phyloP scores from a whole-genome alignment of 177 flowering plant genomes.

The Vitis hybrid region DNA sequence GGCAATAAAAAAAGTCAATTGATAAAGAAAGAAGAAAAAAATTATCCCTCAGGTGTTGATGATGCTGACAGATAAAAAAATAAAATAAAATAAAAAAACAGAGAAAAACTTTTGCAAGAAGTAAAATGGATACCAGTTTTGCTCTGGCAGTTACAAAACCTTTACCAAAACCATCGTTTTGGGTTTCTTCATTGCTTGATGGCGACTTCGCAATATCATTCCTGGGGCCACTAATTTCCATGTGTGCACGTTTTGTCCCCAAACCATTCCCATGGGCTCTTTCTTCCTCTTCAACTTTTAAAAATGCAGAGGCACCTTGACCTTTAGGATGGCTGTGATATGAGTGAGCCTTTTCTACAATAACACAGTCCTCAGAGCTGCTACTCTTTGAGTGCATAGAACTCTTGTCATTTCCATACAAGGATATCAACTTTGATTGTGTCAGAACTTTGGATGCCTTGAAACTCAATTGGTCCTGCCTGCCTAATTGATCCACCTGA shows the following conservation, averaged over 20 bases:
- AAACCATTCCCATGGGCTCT: conserved; percentile 31
- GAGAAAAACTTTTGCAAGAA: not conserved
- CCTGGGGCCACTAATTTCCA: conserved; percentile 48
- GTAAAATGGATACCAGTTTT: conserved; percentile 65
- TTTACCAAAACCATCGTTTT: conserved; percentile 49
- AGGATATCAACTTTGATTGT: conserved; percentile 58
- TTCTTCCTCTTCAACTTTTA: conserved; percentile 54
- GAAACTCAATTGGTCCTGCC: conserved; percentile 31
- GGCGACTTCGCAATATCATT: conserved; percentile 48
- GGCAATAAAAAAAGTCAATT: too few species aligned
- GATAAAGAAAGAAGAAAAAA: too few species aligned
- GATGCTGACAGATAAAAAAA: not conserved
- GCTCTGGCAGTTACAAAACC: conserved; percentile 89
- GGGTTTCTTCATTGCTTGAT: conserved; percentile 45
- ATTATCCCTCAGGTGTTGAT: not conserved
- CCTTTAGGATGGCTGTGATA: conserved; percentile 29
- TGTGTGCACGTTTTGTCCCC: conserved; percentile 57
- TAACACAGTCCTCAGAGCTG: conserved; percentile 47
- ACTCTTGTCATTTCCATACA: conserved; percentile 46
- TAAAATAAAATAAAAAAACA: not conserved
- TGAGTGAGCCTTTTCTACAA: conserved; percentile 37
- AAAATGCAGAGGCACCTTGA: conserved; percentile 19
- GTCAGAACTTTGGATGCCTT: conserved; percentile 46
- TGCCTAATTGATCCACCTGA: conserved; percentile 42
- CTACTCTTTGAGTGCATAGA: conserved; percentile 25